Conservation (phyloP, 768 basidiomycete species). For the Ramaria sp. region DNA sequence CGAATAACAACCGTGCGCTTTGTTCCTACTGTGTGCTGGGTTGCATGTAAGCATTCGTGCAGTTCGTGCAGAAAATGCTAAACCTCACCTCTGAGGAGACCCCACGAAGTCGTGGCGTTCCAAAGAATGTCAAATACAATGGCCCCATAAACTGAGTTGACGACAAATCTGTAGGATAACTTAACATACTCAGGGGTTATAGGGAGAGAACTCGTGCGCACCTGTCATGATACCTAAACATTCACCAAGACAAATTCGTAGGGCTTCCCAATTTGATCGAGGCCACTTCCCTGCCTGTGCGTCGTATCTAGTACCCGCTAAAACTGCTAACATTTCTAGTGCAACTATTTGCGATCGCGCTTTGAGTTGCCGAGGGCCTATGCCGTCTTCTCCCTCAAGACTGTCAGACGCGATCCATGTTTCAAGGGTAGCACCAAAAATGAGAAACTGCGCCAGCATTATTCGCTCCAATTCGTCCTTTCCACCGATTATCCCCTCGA, state of each 20-base stretch:
- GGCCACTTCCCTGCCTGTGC: conserved; percentile 6
- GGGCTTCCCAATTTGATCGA: conserved; percentile 29
- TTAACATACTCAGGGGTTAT: background rate
- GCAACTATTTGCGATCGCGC: conserved; percentile 21
- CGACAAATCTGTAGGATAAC: background rate
- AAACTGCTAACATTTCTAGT: background rate
- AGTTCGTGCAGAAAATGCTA: conserved; percentile 16
- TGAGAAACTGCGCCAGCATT: conserved; percentile 40
- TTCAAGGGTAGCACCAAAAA: conserved; percentile 46
- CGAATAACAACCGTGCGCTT: background rate
- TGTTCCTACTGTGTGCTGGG: background rate
- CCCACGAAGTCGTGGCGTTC: conserved; percentile 25
- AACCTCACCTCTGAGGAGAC: conserved; percentile 19
- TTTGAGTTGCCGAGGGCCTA: conserved; percentile 39
- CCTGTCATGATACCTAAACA: conserved; percentile 32
- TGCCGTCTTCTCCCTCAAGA: conserved; percentile 23
- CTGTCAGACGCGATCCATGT: conserved; percentile 42
- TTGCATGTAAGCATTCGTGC: background rate
- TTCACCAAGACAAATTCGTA: conserved; percentile 32
- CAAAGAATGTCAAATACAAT: conserved; percentile 30
- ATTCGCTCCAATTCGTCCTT: conserved; percentile 36
- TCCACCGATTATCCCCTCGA: conserved; percentile 40
- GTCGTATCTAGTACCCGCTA: background rate
- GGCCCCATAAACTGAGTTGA: conserved; percentile 25
- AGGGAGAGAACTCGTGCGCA: conserved; percentile 15